phyloP scores from a whole-genome alignment of 768 basidiomycete species.

The Lactarius trivialis region DNA sequence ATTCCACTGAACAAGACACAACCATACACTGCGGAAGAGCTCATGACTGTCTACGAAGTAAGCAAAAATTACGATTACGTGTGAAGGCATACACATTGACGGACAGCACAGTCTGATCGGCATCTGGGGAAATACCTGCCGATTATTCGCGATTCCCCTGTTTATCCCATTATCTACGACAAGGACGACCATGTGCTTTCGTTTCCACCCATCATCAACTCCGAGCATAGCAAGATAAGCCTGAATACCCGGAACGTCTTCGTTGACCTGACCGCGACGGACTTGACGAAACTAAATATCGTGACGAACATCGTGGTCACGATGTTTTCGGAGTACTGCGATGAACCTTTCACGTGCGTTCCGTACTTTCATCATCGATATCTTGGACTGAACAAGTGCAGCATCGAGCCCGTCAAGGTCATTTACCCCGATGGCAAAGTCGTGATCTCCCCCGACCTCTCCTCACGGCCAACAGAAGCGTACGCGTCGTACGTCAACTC shows the following conservation, averaged over 20 bases:
- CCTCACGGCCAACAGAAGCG: conserved; percentile 62
- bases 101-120: conserved; percentile 66
- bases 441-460: conserved; percentile 75
- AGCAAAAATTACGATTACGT: conserved; percentile 21
- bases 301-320: conserved; percentile 91
- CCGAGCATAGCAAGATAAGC: conserved; percentile 94
- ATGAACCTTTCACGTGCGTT: conserved; percentile 86
- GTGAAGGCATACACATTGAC: neutral
- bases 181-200: conserved; percentile 79
- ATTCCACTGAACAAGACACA: conserved; percentile 75
- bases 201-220: conserved; percentile 98
- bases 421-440: conserved; percentile 69
- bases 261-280: conserved; percentile 95
- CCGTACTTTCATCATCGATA: neutral
- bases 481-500: conserved; percentile 92
- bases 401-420: conserved; percentile 90
- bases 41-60: conserved; percentile 94
- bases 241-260: conserved; percentile 91
- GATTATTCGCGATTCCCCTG: conserved; percentile 91
- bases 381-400: conserved; percentile 29
- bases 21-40: conserved; percentile 77
- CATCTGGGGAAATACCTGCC: conserved; percentile 83
- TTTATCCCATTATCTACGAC: conserved; percentile 98
- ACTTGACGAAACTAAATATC: conserved; percentile 92
- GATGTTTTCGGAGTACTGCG: conserved; percentile 99